Conservation (phyloP, 23 red algal genomes). For the Agarophyton chilense region DNA sequence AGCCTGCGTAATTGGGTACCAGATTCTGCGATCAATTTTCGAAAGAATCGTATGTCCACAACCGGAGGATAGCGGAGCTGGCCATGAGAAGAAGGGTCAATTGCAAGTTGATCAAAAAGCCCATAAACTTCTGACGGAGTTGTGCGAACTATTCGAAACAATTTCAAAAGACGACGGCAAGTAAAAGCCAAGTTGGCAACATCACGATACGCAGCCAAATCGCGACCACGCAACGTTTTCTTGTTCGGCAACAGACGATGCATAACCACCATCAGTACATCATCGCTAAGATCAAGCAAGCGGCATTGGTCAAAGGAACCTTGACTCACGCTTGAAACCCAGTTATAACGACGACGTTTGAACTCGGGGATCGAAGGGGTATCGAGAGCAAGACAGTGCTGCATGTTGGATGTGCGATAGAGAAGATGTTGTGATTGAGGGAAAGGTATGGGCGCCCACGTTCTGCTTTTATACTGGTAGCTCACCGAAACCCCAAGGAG, state of each 20-base stretch:
- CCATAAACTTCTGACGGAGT: background rate
- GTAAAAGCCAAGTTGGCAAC: slow-evolving; percentile 26
- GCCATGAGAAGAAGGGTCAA: background rate
- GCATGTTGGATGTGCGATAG: background rate
- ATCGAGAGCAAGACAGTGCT: background rate
- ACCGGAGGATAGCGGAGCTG: background rate
- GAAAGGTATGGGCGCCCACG: background rate
- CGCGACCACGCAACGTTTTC: background rate
- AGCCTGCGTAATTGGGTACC: background rate
- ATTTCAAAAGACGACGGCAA: background rate
- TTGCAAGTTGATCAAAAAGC: background rate
- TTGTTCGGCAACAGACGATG: background rate
- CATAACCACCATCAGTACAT: slow-evolving; percentile 3
- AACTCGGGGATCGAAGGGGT: background rate
- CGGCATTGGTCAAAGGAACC: background rate
- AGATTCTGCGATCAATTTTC: slow-evolving; percentile 15
- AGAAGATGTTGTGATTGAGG: background rate
- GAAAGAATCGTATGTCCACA: slow-evolving; percentile 11
- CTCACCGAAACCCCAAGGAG: no score
- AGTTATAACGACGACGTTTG: background rate
- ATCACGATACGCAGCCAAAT: slow-evolving; percentile 11
- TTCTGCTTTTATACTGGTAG: background rate
- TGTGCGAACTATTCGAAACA: slow-evolving; percentile 18
- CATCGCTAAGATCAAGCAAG: slow-evolving; percentile 17
- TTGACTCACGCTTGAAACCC: background rate